Evolutionary conservation across 139 green algal genomes (phyloP), one percentile per base, ranked within the genome.

Genomic region (Nannochloris sp.): DNA sequence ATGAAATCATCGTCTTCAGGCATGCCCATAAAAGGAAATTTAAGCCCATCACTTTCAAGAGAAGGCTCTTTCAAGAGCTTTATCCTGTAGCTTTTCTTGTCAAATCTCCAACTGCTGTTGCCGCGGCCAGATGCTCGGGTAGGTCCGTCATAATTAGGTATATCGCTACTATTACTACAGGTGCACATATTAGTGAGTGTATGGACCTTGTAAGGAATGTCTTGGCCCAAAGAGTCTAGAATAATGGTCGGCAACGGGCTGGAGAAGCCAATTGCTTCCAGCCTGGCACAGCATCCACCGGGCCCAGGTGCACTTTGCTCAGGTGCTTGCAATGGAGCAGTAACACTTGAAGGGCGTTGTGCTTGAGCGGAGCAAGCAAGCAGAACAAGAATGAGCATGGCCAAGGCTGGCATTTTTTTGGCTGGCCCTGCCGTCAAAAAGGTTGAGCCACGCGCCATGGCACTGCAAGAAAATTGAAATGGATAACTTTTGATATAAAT

Each of bases 221-320:
- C 24, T n/a, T 44, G 13, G n/a, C 77, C 39, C 1, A 27, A 14
- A 6, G 66, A 79, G 51, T 84, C 38, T 4, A 83, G 30, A 24
- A 83, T 68, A 19, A 83, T 44, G 6, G 85, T 76, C 5, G 76
- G 76, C 34, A 83, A 33, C 33, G 82, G 64, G 44, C 54, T 77
- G 4, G 33, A 33, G 32, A 76, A 76, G 13, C 69, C 69, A 48
- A 70, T 53, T 2, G 53, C 69, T 12, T 54, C 36, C 35, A 76
- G 53, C n/a, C 53, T 35, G 12, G 25, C 8, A 54, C 69, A 76
- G 54, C 62, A 71, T n/a, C n/a, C n/a, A n/a, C n/a, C n/a, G n/a
- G n/a, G n/a, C n/a, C n/a, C n/a, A n/a, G n/a, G n/a, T n/a, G n/a
- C n/a, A n/a, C n/a, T n/a, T n/a, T n/a, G n/a, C n/a, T n/a, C n/a